A percentile compares a stretch with the other conserved stretches of the same genome.
Conservation (phyloP, 805 yeast genomes). For the Kazachstania martiniae region DNA sequence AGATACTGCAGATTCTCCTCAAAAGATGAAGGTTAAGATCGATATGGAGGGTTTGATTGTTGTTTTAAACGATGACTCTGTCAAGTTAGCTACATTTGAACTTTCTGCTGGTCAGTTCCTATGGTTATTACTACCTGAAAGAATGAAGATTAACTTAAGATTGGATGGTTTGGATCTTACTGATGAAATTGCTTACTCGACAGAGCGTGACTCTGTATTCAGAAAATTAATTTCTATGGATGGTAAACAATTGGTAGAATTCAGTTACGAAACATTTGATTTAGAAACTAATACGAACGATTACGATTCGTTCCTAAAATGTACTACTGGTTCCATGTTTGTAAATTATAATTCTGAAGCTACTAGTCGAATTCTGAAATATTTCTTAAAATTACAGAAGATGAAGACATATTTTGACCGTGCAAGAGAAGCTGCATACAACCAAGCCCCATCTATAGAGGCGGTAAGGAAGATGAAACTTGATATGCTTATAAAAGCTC, state of each 20-base stretch:
- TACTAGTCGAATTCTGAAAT: constrained; percentile 52
- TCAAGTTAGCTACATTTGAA: constrained; percentile 66
- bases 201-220: constrained; percentile 46
- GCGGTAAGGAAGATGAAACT: constrained; percentile 48
- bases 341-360: constrained; percentile 78
- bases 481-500: constrained; percentile 67
- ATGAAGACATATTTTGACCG: constrained; percentile 86
- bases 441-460: constrained; percentile 60
- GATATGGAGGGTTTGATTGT: constrained; percentile 62
- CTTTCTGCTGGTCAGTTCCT: constrained; percentile 63
- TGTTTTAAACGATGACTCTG: constrained; percentile 73
- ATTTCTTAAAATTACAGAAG: constrained; percentile 59
- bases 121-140: constrained; percentile 62
- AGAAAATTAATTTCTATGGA: constrained; percentile 68
- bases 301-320: constrained; percentile 31
- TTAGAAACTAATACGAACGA: constrained; percentile 34
- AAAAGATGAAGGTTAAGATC: constrained; percentile 59
- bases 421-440: constrained; percentile 80
- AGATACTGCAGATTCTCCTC: constrained; percentile 51
- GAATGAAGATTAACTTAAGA: constrained; percentile 57
- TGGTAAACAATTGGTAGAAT: constrained; percentile 65
- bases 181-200: constrained; percentile 63
- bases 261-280: constrained; percentile 75
- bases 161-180: constrained; percentile 70
- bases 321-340: constrained; percentile 60